Base-by-base conservation (phyloP, 805 yeast species). In the Myxozyma nipponensis region DNA sequence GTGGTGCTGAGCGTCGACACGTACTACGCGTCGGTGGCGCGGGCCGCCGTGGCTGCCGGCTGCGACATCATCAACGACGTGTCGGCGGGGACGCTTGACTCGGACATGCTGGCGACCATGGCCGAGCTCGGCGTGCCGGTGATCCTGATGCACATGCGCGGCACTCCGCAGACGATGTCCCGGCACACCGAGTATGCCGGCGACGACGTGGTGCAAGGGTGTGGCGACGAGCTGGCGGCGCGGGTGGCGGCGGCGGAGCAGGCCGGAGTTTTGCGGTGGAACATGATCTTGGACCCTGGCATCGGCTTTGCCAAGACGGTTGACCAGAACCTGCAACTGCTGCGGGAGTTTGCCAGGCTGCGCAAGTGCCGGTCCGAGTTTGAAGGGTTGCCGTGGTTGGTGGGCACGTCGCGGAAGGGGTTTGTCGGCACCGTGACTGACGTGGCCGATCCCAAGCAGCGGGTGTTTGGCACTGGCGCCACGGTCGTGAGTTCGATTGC, bases 11-110 rank as follows among this genome's bases (percentile, higher is more conserved):
- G 96, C 13, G 73, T 93, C n/a, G 99, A 93, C 65, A 90, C 98
- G 0, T 93, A 83, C 64, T 73, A 95, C 36, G 69, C 89, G 0
- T 61, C 63, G 1, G 95, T 93, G 10, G 98, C 98, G 0, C 72
- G 72, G 44, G 77, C 73, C 39, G 78, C 88, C 0, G 71, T 93
- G 21, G 62, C 64, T 13, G 82, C 80, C 1, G 98, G 98, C 3
- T 96, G 95, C 0, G 90, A 90, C 65, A 85, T 93, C 26, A 81
- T 93, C 62, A 93, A 93, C 68, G 99, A 93, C 65, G 82, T 93
- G 4, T 82, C 90, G 42, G 86, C 84, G 63, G 97, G 97, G 0
- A 61, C 70, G 2, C 78, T 79, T 57, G 97, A 91, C 62, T 70
- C 73, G 0, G 50, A 70, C 2, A 85, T 93, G 71, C 83, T 85